These are phyloP conservation scores for Platanthera guangdongensis DNA, from an alignment of 106 monocot genomes.

Conservation along the genomic window DNA sequence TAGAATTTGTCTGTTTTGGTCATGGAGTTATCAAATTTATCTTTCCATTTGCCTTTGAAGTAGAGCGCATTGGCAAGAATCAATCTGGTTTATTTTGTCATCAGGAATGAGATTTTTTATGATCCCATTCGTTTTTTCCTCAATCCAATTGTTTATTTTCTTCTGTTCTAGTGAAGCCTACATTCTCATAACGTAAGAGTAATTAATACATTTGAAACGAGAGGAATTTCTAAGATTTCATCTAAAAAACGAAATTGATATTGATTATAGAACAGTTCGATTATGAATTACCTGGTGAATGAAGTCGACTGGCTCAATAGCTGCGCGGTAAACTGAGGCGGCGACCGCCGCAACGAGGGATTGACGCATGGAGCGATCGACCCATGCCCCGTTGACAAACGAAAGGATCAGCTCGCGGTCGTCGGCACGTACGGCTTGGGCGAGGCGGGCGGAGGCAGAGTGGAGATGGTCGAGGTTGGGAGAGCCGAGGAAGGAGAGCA, in stretches of 20 bases:
- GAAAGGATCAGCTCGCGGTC: no score
- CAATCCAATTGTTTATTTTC: constrained; percentile 21
- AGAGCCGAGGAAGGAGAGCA: constrained; percentile 24
- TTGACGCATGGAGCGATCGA: no score
- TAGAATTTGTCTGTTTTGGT: constrained; percentile 13
- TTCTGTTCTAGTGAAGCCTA: neutral
- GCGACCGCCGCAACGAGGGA: neutral
- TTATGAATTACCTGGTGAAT: neutral
- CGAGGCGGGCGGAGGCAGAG: no score
- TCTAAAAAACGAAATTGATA: neutral
- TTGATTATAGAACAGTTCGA: no score
- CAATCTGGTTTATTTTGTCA: neutral
- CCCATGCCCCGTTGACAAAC: no score
- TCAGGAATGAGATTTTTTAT: constrained; percentile 17
- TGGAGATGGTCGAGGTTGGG: neutral
- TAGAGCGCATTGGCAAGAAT: constrained; percentile 27
- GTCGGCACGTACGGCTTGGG: no score
- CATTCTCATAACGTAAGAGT: neutral
- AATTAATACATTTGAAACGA: no score
- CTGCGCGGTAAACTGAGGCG: constrained; percentile 12
- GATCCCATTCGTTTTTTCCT: constrained; percentile 8
- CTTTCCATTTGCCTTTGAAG: constrained; percentile 26
- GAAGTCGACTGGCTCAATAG: constrained; percentile 8
- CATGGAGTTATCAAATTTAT: constrained; percentile 11
- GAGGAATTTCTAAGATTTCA: neutral